Evolutionary conservation across 192 early-diverging fungal species (phyloP), one percentile per base, ranked within the genome.

Genomic region (Coemansia sp.): DNA sequence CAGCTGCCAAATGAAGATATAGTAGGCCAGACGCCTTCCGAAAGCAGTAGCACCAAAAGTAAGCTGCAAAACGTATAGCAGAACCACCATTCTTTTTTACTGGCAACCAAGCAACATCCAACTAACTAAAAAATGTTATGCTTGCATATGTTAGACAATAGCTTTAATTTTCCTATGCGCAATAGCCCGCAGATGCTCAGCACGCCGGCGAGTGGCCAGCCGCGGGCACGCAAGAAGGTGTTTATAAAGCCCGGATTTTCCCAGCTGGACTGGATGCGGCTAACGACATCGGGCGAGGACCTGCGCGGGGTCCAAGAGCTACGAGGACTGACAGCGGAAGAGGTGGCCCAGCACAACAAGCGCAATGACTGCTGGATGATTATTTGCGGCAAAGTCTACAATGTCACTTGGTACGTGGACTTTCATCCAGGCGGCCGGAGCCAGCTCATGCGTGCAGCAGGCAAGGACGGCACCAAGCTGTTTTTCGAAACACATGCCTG

Each of bases 361-460:
- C 71, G 83, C 54, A 86, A 90, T 27, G 93, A 97, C 75, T 84
- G 88, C 39, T 96, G 97, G 95, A 94, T 93, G 62, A 88, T 89
- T 14, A 83, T 97, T 47, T 85, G 88, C 20, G 92, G 93, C 23
- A 94, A 93, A 68, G 88, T 98, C 1, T 98, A 96, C 79, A 95
- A 95, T 68, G 83, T 93, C 47, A 96, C 94, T 26, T 74, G 86
- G 4, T 97, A 97, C 73, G 22, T 95, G 14, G 87, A 91, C 41
- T 98, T 91, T 71, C 94, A 95, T 73, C 94, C 94, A 27, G 96
- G 97, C 24, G 97, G 94, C 47, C 82, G 85, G 38, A 85, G 85
- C 55, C 85, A 92, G 61, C 59, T 93, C 20, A 85, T 93, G 88
- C 82, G 88, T 12, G 82, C 74, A n/a, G 95, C 97, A 4, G 96